A percentile compares a stretch with the other conserved stretches of the same genome.
phyloP scores from a whole-genome alignment of 805 yeast species.

The Ogataea neopini region DNA sequence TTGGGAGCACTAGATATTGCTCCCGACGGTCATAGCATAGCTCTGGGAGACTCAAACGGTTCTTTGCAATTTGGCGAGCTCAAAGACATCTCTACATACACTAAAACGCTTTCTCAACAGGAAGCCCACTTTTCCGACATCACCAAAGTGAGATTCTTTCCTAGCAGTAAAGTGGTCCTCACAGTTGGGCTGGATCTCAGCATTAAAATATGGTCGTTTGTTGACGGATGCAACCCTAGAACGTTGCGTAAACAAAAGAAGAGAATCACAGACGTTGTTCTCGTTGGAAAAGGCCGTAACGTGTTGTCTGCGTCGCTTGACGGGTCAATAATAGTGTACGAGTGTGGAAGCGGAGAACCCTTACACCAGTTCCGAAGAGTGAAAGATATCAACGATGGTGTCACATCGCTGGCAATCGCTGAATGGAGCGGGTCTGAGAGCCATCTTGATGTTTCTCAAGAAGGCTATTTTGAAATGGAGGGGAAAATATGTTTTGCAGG shows the following conservation, averaged over 20 bases:
- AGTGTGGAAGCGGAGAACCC: slow-evolving; percentile 56
- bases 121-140: slow-evolving; percentile 56
- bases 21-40: slow-evolving; percentile 13
- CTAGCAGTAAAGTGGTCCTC: slow-evolving; percentile 62
- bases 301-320: slow-evolving; percentile 55
- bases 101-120: neutral
- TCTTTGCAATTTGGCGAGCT: slow-evolving; percentile 13
- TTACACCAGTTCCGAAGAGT: slow-evolving; percentile 43
- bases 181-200: slow-evolving; percentile 59
- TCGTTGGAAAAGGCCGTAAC: slow-evolving; percentile 69
- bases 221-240: slow-evolving; percentile 50
- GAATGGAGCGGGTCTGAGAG: neutral
- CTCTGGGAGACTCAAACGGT: slow-evolving; percentile 22
- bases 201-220: slow-evolving; percentile 61
- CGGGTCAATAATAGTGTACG: slow-evolving; percentile 66
- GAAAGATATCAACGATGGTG: slow-evolving; percentile 38
- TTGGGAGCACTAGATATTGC: slow-evolving; percentile 11
- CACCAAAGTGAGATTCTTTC: slow-evolving; percentile 50
- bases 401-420: slow-evolving; percentile 29
- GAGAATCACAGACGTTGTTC: slow-evolving; percentile 47
- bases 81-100: neutral
- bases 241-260: slow-evolving; percentile 51
- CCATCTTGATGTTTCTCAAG: slow-evolving; percentile 15
- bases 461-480: slow-evolving; percentile 47
- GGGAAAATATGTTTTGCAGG: slow-evolving; percentile 48